Conservation (phyloP, 1,284 basidiomycete species). For the Ganoderma leucocontextum region DNA sequence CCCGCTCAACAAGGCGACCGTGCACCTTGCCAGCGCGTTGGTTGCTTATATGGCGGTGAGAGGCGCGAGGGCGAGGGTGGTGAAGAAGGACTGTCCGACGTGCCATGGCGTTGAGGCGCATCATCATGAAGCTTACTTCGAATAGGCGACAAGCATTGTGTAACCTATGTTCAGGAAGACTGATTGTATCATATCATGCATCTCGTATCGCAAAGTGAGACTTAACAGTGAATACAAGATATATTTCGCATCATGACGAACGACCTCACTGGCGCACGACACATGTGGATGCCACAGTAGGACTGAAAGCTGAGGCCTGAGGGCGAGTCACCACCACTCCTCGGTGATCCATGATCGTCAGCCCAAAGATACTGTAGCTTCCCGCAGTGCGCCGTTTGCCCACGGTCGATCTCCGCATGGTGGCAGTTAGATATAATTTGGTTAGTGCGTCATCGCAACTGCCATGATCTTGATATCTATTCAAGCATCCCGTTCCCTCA, state of each 20-base stretch:
- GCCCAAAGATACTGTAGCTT: too few relatives aligned
- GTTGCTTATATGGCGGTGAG: conserved; percentile 19
- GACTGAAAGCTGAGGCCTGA: too few relatives aligned
- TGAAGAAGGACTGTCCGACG: conserved; percentile 7
- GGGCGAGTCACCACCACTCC: too few relatives aligned
- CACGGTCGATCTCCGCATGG: too few relatives aligned
- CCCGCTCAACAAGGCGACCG: conserved; percentile 10
- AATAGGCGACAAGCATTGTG: neutral
- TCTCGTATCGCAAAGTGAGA: neutral
- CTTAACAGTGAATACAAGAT: neutral
- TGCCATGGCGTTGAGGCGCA: conserved; percentile 11
- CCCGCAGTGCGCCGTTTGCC: too few relatives aligned
- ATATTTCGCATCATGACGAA: neutral
- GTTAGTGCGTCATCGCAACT: too few relatives aligned
- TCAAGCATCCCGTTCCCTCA: too few relatives aligned
- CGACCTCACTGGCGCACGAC: too few relatives aligned
- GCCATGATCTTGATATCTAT: too few relatives aligned
- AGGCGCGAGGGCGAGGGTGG: conserved; percentile 5
- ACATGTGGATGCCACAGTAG: too few relatives aligned
- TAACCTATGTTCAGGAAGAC: neutral
- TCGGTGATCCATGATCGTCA: too few relatives aligned
- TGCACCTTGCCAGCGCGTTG: conserved; percentile 17
- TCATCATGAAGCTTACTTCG: neutral
- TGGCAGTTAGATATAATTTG: too few relatives aligned
- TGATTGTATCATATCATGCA: neutral